Conservation (phyloP, 2,329 filamentous ascomycete species). For the Exophiala calicioides region DNA sequence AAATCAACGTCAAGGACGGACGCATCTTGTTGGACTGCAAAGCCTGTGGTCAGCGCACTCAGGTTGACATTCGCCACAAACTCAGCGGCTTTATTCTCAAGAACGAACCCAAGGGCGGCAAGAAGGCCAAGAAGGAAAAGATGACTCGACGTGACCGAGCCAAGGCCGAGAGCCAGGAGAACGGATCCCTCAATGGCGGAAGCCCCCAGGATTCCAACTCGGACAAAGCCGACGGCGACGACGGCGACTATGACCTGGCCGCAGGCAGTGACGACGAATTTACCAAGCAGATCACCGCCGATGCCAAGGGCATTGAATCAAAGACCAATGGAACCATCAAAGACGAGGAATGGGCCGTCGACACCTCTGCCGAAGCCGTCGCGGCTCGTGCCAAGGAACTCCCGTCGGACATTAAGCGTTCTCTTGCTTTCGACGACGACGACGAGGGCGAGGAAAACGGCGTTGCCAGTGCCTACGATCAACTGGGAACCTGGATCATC, state of each 20-base stretch:
- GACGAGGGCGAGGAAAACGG: conserved; percentile 79
- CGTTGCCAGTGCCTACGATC: conserved; percentile 77
- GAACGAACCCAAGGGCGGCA: conserved; percentile 87
- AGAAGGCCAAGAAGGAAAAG: conserved; percentile 96
- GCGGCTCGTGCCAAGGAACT: conserved; percentile 91
- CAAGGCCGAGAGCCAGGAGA: conserved; percentile 61
- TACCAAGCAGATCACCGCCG: conserved; percentile 69
- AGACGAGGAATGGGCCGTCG: conserved; percentile 92
- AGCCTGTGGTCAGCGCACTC: conserved; percentile 89
- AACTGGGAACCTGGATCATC: conserved; percentile 90
- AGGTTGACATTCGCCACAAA: conserved; percentile 91
- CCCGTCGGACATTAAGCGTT: conserved; percentile 91
- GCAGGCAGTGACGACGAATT: conserved; percentile 90
- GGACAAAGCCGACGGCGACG: conserved; percentile 62
- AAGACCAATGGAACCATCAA: conserved; percentile 63
- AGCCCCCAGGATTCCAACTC: conserved; percentile 68
- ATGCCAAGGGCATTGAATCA: conserved; percentile 71
- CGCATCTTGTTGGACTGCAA: conserved; percentile 96
- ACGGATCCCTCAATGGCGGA: conserved; percentile 57
- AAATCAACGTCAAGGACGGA: conserved; percentile 90
- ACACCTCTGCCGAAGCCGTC: conserved; percentile 93
- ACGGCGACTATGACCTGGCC: conserved; percentile 66
- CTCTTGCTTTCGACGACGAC: conserved; percentile 78
- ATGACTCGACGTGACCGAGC: conserved; percentile 78
- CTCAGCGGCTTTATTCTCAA: conserved; percentile 97